Base-by-base conservation (phyloP, 1,284 basidiomycete species). In the Ustilago loliicola region DNA sequence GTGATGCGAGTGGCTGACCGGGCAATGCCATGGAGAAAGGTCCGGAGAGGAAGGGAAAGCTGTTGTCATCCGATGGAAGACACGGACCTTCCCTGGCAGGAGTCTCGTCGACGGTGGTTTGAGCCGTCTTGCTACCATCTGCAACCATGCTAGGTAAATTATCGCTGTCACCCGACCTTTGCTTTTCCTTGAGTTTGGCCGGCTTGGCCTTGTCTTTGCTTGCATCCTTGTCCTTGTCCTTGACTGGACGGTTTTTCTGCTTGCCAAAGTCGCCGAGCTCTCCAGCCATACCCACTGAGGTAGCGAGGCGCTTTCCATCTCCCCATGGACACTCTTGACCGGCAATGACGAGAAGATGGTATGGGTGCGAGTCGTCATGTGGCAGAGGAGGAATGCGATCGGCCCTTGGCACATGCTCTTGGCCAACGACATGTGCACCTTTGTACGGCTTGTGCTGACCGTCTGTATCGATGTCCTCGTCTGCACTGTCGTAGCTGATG, bases 261-360 rank as follows among this genome's bases (percentile, higher is more conserved):
- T 78, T 66, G 29, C 70, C 68, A 9, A 83, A 51, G 53, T 79
- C 79, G n/a, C 83, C 75, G 2, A 85, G 66, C 61, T 85, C 83
- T 21, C 77, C 74, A 2, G 83, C 83, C 48, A 84, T 77, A 21
- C 82, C 83, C 1, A 85, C 74, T n/a, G 80, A 74, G 27, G 80
- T 79, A 1, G 79, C 80, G 0, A 84, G 51, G 2, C 79, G 73
- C 23, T 80, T 79, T 9, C 80, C 82, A 38, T 84, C 79, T 13
- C 83, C 83, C 83, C 83, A 85, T 7, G 83, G 83, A 57, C 83
- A 84, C 62, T 85, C 70, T 84, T 94, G 93, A 21, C 93, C 93
- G 30, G 93, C 93, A 3, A 94, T 89, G 25, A 94, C 90, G 23
- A 94, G 88, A 19, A 94, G 86, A 86, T 94, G 93, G 84, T 93